Evolutionary conservation across 441 rosid genomes (phyloP).

Genomic region (Gossypium lobatum): DNA sequence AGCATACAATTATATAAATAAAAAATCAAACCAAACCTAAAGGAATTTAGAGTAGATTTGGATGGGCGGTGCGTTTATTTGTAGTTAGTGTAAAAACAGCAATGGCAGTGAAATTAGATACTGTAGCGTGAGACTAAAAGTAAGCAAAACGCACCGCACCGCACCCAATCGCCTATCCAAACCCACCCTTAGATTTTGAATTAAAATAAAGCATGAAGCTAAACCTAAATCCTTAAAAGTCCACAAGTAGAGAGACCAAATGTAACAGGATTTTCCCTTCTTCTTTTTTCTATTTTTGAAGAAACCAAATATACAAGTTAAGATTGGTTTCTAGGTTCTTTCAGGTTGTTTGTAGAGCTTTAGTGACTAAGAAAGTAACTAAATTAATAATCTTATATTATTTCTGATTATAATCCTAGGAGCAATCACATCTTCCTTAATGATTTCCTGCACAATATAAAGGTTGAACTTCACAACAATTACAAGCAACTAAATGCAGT

Average conservation of each 20-base stretch:
- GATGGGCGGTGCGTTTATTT: too few species aligned
- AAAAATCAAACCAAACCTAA: background rate
- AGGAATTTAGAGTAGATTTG: background rate
- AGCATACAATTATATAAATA: background rate
- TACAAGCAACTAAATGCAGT: background rate
- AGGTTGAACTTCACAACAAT: background rate
- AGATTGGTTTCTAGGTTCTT: background rate
- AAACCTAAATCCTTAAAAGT: background rate
- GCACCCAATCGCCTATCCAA: too few species aligned
- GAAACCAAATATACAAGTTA: conserved; percentile 13
- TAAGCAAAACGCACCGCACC: too few species aligned
- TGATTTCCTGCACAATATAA: background rate
- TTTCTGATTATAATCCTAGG: background rate
- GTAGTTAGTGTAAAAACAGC: too few species aligned
- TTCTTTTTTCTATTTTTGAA: background rate
- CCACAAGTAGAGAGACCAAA: background rate
- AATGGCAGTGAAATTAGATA: too few species aligned
- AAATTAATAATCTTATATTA: background rate
- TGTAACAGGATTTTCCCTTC: too few species aligned
- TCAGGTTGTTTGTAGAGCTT: background rate
- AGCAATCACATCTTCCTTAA: background rate
- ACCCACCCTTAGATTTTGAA: background rate
- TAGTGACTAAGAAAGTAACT: background rate
- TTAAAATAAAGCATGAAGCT: background rate
- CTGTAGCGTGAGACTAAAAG: too few species aligned